Percentiles rank a stretch among this genome's conserved stretches.
Evolutionary conservation across 164 flowering plant species (phyloP).

Genomic region (Kingdonia uniflora): DNA sequence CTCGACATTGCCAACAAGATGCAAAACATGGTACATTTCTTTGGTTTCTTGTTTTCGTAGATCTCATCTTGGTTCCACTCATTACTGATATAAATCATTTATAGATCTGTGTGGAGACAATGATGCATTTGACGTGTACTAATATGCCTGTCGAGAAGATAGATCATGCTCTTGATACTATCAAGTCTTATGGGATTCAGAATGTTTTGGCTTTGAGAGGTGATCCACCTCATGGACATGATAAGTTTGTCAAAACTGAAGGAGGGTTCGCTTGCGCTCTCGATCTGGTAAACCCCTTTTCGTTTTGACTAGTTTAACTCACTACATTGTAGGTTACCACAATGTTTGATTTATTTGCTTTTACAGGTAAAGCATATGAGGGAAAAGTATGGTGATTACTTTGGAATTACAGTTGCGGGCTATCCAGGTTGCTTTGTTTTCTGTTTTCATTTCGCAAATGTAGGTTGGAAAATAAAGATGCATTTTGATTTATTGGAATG

Average conservation of each 20-base stretch:
- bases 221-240: constrained; percentile 98
- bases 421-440: constrained; percentile 54
- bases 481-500: neutral
- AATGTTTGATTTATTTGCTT: neutral
- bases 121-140: constrained; percentile 99
- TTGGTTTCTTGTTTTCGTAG: neutral
- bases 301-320: neutral
- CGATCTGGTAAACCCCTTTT: constrained; percentile 42
- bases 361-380: constrained; percentile 75
- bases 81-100: neutral
- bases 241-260: constrained; percentile 77
- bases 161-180: constrained; percentile 70
- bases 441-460: too few relatives aligned
- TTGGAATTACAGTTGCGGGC: constrained; percentile 96
- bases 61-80: too few relatives aligned
- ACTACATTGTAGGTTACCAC: too few relatives aligned
- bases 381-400: constrained; percentile 70
- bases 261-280: constrained; percentile 96
- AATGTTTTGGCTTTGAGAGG: constrained; percentile 95
- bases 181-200: constrained; percentile 78
- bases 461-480: neutral
- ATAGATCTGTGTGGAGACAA: constrained; percentile 77
- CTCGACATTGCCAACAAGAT: constrained; percentile 78
- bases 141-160: constrained; percentile 96
- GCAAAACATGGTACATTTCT: constrained; percentile 56